Base-by-base conservation (phyloP, 352 stramenopile genomes). In the Phytophthora niederhauseri region DNA sequence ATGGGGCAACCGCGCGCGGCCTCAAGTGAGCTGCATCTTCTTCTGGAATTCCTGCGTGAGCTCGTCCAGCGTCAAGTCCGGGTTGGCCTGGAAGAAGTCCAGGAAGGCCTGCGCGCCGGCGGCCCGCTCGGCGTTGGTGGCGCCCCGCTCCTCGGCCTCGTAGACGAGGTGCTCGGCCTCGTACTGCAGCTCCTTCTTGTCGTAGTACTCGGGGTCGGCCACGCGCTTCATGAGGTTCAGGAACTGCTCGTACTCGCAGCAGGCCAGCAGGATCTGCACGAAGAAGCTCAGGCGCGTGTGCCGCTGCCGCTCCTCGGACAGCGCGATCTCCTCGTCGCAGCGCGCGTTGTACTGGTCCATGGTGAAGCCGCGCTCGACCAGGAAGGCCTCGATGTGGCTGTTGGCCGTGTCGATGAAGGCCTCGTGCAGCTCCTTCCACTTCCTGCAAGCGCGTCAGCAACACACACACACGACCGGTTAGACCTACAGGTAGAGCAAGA, bases 201-300 rank as follows among this genome's bases (percentile, higher is more conserved):
- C 81, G 65, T 91, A 90, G 66, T 91, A 94, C 62, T 94, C 84
- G 2, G 86, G 82, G 52, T 94, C 86, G 19, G 81, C 86, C 24
- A 85, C 82, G 41, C 86, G 86, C 50, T 83, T 82, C 86, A 94
- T 94, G 36, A 94, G 79, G 71, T 92, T 94, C n/a, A 92, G 60
- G 53, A 94, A 94, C 75, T 94, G 86, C 50, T 94, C 86, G 64
- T 92, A 94, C 75, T 94, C 86, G 70, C 76, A 87, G 58, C 86
- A 94, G 6, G 86, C 80, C 68, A 89, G 63, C 17, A 94, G 66
- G 55, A 94, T 91, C 70, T 94, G 86, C 70, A 94, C 86, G 19
- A 94, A 90, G 62, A 94, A 94, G 57, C 82, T 92, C 31, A 91
- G 71, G 6, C 82, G 75, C 64, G 86, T 90, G 77, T 94, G 86